Conservation (phyloP, 1,284 basidiomycete genomes). For the Blastosporella zonata region DNA sequence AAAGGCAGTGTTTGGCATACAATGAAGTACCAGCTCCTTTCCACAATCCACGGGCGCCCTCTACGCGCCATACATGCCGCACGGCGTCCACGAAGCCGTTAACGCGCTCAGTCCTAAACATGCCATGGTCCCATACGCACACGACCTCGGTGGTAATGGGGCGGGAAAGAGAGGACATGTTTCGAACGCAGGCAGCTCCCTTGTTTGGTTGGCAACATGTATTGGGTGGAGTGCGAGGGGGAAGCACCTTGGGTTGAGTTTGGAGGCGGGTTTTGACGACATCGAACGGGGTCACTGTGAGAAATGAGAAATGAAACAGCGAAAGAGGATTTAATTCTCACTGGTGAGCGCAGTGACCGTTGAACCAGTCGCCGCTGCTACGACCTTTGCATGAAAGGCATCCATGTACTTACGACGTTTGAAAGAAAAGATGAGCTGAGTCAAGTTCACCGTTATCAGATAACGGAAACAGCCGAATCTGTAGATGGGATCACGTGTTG, state of each 20-base stretch:
- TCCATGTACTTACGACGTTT: constrained; percentile 47
- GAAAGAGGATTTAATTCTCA: constrained; percentile 35
- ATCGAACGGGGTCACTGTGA: constrained; percentile 90
- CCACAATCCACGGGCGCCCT: constrained; percentile 82
- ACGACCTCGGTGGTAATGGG: constrained; percentile 58
- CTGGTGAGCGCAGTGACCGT: constrained; percentile 82
- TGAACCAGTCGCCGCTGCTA: constrained; percentile 80
- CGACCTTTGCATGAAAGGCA: constrained; percentile 72
- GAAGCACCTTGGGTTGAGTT: constrained; percentile 64
- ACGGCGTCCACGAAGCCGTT: constrained; percentile 82
- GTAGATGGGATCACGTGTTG: constrained; percentile 15
- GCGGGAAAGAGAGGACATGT: constrained; percentile 69
- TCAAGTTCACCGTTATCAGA: constrained; percentile 19
- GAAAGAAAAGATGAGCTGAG: constrained; percentile 9
- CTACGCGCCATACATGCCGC: constrained; percentile 71
- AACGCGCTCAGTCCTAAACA: constrained; percentile 69
- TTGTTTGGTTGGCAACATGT: constrained; percentile 68
- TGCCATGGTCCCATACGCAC: constrained; percentile 72
- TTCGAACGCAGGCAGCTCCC: constrained; percentile 60
- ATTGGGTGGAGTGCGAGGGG: constrained; percentile 47
- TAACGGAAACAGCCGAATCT: constrained; percentile 14
- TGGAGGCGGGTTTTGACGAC: constrained; percentile 93
- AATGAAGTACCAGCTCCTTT: constrained; percentile 86
- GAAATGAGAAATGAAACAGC: constrained; percentile 7
- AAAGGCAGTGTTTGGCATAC: constrained; percentile 46